Base-by-base conservation (phyloP, 2,329 filamentous ascomycete species). In the Calycina marina region DNA sequence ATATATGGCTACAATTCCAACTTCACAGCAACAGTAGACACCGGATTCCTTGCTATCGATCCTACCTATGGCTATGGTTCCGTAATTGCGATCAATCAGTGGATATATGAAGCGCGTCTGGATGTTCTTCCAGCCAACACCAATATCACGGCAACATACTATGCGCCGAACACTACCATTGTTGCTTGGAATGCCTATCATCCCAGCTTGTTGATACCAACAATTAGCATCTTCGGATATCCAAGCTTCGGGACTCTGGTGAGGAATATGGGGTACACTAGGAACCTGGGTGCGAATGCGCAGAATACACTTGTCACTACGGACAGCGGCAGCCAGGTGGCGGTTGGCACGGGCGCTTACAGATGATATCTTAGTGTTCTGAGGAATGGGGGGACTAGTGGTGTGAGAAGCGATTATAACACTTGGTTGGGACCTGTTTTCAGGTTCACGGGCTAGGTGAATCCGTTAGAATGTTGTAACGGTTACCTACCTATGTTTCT, bases 381-480 rank as follows among this genome's bases (percentile, higher is more conserved):
- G 15, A 39, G 31, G 15, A 34, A 26, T 30, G 36, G 39, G 14
- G 39, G 39, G 22, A 31, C 14, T 6, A 22, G 18, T 10, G 31
- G 34, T 6, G 25, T 26, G 13, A 11, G 26, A 14, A 26, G 28
- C 14, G 36, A 39, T 32, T 36, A 36, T 31, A 36, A 41, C 32
- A 39, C 39, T 25, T 41, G 36, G 39, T 28, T 41, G 20, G 39
- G 39, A 5, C 39, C 39, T 22, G 20, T 22, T 8, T 22, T 22
- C n/a, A 22, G 20, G 20, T 22, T 22, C n/a, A n/a, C n/a, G 20
- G 3, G n/a, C n/a, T n/a, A n/a, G n/a, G n/a, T n/a, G n/a, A n/a
- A n/a, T n/a, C n/a, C n/a, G n/a, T n/a, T n/a, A n/a, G n/a, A n/a
- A n/a, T n/a, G n/a, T n/a, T n/a, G n/a, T n/a, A n/a, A n/a, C n/a